Conservation (phyloP, 2,329 filamentous ascomycete genomes). For the Cadophora gregata region DNA sequence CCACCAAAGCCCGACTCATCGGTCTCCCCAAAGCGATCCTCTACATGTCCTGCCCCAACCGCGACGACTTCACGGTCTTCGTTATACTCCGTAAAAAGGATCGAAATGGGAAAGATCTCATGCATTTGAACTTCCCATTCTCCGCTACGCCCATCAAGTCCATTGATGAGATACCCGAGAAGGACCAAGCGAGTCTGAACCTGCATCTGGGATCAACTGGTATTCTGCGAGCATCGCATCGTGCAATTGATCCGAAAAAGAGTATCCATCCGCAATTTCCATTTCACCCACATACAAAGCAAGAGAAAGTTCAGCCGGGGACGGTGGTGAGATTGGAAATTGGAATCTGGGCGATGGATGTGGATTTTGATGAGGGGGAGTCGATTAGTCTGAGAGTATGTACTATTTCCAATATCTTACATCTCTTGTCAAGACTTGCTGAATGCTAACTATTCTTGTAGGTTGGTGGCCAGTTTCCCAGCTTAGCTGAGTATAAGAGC, state of each 20-base stretch:
- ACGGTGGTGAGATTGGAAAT: conserved; percentile 29
- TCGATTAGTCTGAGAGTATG: conserved; percentile 3
- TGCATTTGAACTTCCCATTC: conserved; percentile 51
- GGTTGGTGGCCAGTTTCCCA: conserved; percentile 10
- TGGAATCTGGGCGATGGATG: conserved; percentile 29
- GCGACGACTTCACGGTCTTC: conserved; percentile 53
- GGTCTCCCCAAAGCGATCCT: conserved; percentile 54
- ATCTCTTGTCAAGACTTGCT: too few relatives aligned
- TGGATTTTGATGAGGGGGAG: conserved; percentile 32
- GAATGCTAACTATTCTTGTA: background rate
- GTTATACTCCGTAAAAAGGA: conserved; percentile 53
- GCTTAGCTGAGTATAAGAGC: conserved; percentile 10
- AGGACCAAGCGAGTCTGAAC: conserved; percentile 3
- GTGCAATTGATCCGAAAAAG: conserved; percentile 16
- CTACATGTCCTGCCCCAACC: conserved; percentile 51
- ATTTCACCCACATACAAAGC: conserved; percentile 24
- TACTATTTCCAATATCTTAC: background rate
- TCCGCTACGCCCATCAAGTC: conserved; percentile 2
- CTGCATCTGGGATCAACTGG: conserved; percentile 27
- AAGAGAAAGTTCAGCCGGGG: conserved; percentile 26
- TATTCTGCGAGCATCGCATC: conserved; percentile 27
- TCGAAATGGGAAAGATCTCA: conserved; percentile 49
- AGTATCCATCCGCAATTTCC: conserved; percentile 18
- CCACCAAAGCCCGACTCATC: conserved; percentile 48
- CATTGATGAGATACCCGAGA: conserved; percentile 18